Evolutionary conservation across 768 basidiomycete genomes (phyloP).

Genomic region (Tricholoma furcatifolium): DNA sequence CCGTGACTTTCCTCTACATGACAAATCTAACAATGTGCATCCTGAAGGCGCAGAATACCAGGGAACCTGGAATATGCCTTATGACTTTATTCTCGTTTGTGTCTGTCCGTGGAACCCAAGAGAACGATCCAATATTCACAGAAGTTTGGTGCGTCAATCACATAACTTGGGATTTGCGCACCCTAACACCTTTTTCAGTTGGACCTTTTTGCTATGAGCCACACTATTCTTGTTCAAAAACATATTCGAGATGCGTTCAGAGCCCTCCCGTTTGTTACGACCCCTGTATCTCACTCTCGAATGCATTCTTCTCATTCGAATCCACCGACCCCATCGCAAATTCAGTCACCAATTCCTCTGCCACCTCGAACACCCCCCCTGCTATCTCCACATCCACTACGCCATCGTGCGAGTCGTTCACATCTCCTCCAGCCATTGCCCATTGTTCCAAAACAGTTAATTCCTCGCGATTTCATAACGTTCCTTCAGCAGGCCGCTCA

Average conservation of each 20-base stretch:
- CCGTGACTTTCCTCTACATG: neutral
- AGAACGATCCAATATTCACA: slow-evolving; percentile 67
- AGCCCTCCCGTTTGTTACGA: slow-evolving; percentile 26
- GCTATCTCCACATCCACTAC: slow-evolving; percentile 19
- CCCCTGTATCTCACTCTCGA: slow-evolving; percentile 18
- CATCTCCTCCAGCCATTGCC: slow-evolving; percentile 16
- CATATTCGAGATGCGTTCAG: slow-evolving; percentile 36
- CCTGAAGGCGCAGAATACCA: slow-evolving; percentile 31
- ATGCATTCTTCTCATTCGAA: slow-evolving; percentile 30
- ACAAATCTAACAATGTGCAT: slow-evolving; percentile 9
- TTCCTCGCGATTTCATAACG: slow-evolving; percentile 29
- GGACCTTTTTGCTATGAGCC: slow-evolving; percentile 79
- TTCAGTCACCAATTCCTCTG: slow-evolving; percentile 22
- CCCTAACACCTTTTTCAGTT: slow-evolving; percentile 40
- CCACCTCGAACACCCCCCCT: slow-evolving; percentile 24
- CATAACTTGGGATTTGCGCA: neutral
- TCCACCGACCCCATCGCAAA: slow-evolving; percentile 23
- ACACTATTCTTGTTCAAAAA: slow-evolving; percentile 50
- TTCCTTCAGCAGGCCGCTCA: slow-evolving; percentile 28
- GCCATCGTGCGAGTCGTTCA: slow-evolving; percentile 16
- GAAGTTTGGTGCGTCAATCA: slow-evolving; percentile 54
- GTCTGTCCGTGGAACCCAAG: slow-evolving; percentile 63
- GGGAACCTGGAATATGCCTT: slow-evolving; percentile 57
- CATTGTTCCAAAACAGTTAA: slow-evolving; percentile 26
- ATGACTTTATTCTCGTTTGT: slow-evolving; percentile 70